phyloP scores from a whole-genome alignment of 805 yeast species.

The Blastobotrys americana region DNA sequence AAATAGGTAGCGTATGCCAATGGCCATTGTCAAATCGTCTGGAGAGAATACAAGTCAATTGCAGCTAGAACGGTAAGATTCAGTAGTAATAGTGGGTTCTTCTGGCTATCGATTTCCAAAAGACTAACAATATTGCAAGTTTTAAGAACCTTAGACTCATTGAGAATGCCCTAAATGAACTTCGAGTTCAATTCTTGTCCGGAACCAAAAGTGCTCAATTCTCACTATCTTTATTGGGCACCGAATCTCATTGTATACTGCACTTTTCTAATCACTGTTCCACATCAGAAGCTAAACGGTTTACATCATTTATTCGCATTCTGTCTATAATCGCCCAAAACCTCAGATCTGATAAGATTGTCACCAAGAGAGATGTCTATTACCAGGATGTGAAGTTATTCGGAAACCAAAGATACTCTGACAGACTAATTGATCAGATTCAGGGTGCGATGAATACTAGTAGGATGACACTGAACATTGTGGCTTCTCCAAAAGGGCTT shows the following conservation, averaged over 20 bases:
- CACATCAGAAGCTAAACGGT: background rate
- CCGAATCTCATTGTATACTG: no score
- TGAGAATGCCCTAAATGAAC: no score
- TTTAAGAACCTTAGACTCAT: constrained; percentile 1
- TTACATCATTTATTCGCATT: background rate
- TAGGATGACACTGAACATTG: constrained; percentile 37
- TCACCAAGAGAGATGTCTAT: constrained; percentile 49
- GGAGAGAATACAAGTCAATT: no score
- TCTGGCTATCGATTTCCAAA: no score
- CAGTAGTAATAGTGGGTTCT: no score
- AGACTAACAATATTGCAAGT: constrained; percentile 7
- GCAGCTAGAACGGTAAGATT: no score
- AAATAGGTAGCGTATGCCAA: no score
- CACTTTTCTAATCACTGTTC: no score
- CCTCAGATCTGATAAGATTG: constrained; percentile 12
- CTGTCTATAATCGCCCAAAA: background rate
- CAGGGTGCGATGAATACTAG: constrained; percentile 35
- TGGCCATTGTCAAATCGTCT: no score
- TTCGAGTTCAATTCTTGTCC: no score
- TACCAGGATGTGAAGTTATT: constrained; percentile 52
- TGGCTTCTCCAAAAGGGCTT: constrained; percentile 52
- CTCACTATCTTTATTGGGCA: no score
- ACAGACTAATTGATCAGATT: constrained; percentile 35
- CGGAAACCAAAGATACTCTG: constrained; percentile 38
- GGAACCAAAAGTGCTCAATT: no score